Evolutionary conservation across 305 asterid species (phyloP).

Genomic region (Fraxinus baroniana): DNA sequence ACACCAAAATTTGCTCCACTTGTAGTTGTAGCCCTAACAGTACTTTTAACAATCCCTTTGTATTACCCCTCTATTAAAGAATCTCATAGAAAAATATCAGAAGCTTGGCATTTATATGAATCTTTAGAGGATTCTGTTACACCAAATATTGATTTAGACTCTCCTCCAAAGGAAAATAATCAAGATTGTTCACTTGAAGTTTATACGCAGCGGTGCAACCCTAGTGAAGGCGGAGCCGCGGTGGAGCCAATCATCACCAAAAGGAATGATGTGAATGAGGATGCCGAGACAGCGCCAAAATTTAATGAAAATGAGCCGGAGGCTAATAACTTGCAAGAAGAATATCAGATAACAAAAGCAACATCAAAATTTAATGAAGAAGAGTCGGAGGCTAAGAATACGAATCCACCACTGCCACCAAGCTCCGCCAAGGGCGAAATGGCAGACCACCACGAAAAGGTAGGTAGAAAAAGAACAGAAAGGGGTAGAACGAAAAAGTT

Average conservation of each 20-base stretch:
- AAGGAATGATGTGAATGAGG: background rate
- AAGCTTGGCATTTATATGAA: conserved; percentile 16
- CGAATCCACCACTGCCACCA: background rate
- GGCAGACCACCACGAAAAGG: background rate
- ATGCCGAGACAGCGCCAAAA: background rate
- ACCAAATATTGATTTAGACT: background rate
- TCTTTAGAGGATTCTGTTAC: conserved; percentile 23
- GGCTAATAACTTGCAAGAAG: background rate
- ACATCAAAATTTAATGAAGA: background rate
- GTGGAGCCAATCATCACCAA: too few species aligned
- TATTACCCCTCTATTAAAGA: conserved; percentile 42
- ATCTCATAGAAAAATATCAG: conserved; percentile 31
- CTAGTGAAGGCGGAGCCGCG: background rate
- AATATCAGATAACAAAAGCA: background rate
- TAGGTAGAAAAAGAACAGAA: conserved; percentile 7
- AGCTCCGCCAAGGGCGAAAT: background rate
- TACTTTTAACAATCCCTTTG: conserved; percentile 50
- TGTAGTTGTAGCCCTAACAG: conserved; percentile 43
- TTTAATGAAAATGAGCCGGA: background rate
- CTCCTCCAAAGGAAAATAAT: background rate
- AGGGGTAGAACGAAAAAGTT: conserved; percentile 20
- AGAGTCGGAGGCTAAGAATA: background rate
- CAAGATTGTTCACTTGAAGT: conserved; percentile 14
- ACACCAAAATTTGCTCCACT: conserved; percentile 54
- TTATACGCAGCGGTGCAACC: conserved; percentile 15